A percentile compares a stretch with the other conserved stretches of the same genome.
phyloP scores from a whole-genome alignment of 2,329 filamentous ascomycete genomes.

The Ceratocystis variospora region DNA sequence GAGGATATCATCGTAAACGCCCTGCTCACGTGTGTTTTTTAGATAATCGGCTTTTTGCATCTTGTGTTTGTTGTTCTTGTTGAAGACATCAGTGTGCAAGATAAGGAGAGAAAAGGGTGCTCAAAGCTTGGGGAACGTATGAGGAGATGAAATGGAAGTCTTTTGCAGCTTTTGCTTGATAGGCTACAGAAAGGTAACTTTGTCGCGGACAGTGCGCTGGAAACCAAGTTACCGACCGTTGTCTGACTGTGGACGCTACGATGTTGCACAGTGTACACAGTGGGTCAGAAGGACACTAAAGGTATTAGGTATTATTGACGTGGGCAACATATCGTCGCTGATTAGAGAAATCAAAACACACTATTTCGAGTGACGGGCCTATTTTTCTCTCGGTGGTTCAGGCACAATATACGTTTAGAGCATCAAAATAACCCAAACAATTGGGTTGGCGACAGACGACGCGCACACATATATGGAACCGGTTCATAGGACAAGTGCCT shows the following conservation, averaged over 20 bases:
- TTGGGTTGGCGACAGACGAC: too few relatives aligned
- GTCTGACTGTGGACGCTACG: background rate
- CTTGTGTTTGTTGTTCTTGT: conserved; percentile 98
- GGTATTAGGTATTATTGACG: background rate
- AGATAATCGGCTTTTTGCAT: conserved; percentile 95
- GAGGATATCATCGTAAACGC: conserved; percentile 82
- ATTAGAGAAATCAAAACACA: background rate
- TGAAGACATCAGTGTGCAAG: conserved; percentile 96
- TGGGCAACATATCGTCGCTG: background rate
- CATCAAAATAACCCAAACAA: too few relatives aligned
- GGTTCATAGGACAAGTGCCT: too few relatives aligned
- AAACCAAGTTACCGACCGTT: background rate
- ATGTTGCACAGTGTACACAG: background rate
- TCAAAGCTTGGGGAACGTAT: background rate
- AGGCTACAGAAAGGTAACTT: background rate
- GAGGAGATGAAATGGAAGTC: background rate
- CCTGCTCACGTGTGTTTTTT: conserved; percentile 84
- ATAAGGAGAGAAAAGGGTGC: conserved; percentile 50
- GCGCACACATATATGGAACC: too few relatives aligned
- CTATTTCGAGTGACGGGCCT: too few relatives aligned
- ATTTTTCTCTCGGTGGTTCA: too few relatives aligned
- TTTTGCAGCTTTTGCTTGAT: background rate
- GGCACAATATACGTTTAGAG: too few relatives aligned
- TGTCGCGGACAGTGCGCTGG: background rate
- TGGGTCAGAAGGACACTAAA: background rate